A percentile compares a stretch with the other conserved stretches of the same genome.
These are phyloP conservation scores for Paramecium sonneborni DNA, from an alignment of 73 alveolate species.

Conservation along the genomic window DNA sequence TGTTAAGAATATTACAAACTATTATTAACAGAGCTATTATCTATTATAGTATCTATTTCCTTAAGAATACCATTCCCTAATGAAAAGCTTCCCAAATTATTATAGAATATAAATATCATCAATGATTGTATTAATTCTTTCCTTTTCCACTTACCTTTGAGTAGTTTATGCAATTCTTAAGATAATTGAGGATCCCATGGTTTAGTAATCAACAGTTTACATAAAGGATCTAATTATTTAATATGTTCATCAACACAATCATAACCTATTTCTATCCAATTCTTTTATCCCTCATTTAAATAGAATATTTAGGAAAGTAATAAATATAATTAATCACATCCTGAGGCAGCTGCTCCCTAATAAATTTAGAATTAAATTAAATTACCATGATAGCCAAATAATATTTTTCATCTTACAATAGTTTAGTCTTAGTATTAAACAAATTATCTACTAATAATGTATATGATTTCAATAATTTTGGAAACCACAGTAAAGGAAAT, in stretches of 20 bases:
- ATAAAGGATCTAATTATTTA: neutral
- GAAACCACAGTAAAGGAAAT: constrained; percentile 25
- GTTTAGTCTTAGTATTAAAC: neutral
- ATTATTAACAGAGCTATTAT: neutral
- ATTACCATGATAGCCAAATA: constrained; percentile 37
- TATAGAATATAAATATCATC: neutral
- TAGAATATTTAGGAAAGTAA: neutral
- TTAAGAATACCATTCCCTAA: constrained; percentile 22
- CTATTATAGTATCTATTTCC: neutral
- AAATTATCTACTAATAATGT: neutral
- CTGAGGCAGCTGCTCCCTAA: constrained; percentile 42
- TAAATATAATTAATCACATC: constrained; percentile 11
- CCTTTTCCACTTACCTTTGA: neutral
- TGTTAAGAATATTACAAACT: neutral
- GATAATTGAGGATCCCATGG: constrained; percentile 28
- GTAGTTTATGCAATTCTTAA: neutral
- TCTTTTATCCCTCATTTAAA: neutral
- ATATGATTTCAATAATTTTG: neutral
- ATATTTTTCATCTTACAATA: neutral
- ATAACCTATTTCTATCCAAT: constrained; percentile 29
- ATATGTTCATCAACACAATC: neutral
- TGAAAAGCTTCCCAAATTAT: constrained; percentile 18
- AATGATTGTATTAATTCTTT: constrained; percentile 20
- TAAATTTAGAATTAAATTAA: neutral
- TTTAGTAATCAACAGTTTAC: neutral